A percentile compares a stretch with the other conserved stretches of the same genome.
phyloP scores from a whole-genome alignment of 2,329 filamentous ascomycete genomes.

The Akanthomyces lecanii region DNA sequence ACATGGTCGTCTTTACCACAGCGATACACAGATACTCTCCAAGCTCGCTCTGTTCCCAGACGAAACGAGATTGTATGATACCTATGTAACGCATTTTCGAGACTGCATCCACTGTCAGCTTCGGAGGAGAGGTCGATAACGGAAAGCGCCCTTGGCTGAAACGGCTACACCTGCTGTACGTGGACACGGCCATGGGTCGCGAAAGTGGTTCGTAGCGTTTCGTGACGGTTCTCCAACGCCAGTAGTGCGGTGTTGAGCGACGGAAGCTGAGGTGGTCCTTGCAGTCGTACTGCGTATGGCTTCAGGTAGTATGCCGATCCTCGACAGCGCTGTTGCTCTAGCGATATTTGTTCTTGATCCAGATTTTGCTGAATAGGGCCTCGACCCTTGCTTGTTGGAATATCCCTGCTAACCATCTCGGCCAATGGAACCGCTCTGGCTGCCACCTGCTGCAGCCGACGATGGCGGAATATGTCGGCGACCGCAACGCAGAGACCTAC shows the following conservation, averaged over 20 bases:
- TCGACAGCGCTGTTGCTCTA: constrained; percentile 14
- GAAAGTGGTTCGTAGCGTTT: constrained; percentile 16
- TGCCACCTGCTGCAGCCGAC: neutral
- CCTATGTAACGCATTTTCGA: neutral
- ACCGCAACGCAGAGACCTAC: constrained; percentile 37
- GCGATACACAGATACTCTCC: constrained; percentile 20
- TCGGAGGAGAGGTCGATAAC: no score
- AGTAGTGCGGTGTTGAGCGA: constrained; percentile 10
- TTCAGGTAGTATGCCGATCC: neutral
- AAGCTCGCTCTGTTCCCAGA: constrained; percentile 21
- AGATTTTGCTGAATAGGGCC: constrained; percentile 20
- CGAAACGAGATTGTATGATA: constrained; percentile 24
- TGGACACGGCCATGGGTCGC: neutral
- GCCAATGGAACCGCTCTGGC: neutral
- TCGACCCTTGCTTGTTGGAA: neutral
- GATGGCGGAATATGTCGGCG: constrained; percentile 28
- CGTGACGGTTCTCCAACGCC: constrained; percentile 19
- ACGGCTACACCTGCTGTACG: neutral
- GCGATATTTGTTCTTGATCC: constrained; percentile 19
- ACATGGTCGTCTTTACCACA: constrained; percentile 20
- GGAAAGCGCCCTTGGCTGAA: neutral
- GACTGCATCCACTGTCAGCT: no score
- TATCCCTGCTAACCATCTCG: no score
- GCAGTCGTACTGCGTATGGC: constrained; percentile 12
- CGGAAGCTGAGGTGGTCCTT: constrained; percentile 10